These are phyloP conservation scores for Orbilia brochopaga DNA, from an alignment of 2,329 filamentous ascomycete species.

Conservation along the genomic window DNA sequence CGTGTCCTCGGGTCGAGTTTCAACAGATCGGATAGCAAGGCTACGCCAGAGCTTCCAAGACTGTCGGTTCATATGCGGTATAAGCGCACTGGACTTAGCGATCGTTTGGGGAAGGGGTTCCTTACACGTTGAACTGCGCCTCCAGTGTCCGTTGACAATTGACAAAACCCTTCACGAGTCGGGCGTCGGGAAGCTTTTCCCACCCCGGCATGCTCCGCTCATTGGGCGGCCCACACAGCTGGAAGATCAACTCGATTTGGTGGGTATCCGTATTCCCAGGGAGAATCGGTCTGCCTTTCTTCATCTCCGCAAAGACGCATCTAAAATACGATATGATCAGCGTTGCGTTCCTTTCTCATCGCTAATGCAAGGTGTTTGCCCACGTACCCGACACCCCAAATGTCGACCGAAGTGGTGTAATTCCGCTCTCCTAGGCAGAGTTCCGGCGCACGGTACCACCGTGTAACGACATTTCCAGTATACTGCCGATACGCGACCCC, in stretches of 20 bases:
- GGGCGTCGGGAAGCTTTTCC: conserved; percentile 79
- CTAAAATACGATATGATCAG: conserved; percentile 59
- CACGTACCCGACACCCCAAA: conserved; percentile 93
- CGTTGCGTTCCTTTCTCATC: conserved; percentile 16
- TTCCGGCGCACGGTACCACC: conserved; percentile 97
- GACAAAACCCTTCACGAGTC: conserved; percentile 70
- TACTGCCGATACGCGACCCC: conserved; percentile 89
- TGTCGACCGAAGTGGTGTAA: conserved; percentile 97
- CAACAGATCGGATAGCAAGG: conserved; percentile 79
- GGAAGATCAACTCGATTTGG: conserved; percentile 92
- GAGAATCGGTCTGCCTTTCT: conserved; percentile 88
- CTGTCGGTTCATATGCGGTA: conserved; percentile 26
- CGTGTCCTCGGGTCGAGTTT: conserved; percentile 86
- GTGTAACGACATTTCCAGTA: conserved; percentile 92
- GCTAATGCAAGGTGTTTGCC: conserved; percentile 4
- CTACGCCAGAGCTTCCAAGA: conserved; percentile 72
- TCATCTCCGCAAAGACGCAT: conserved; percentile 99
- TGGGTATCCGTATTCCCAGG: conserved; percentile 86
- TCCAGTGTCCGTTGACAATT: conserved; percentile 70
- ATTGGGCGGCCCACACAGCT: conserved; percentile 85
- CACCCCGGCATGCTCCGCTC: conserved; percentile 94
- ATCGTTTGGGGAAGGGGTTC: neutral
- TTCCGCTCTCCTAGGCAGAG: conserved; percentile 82
- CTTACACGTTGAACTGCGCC: conserved; percentile 75
- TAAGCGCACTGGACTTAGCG: neutral